Evolutionary conservation across 805 yeast species (phyloP), one percentile per base, ranked within the genome.

Genomic region (Myxozyma sirexii): DNA sequence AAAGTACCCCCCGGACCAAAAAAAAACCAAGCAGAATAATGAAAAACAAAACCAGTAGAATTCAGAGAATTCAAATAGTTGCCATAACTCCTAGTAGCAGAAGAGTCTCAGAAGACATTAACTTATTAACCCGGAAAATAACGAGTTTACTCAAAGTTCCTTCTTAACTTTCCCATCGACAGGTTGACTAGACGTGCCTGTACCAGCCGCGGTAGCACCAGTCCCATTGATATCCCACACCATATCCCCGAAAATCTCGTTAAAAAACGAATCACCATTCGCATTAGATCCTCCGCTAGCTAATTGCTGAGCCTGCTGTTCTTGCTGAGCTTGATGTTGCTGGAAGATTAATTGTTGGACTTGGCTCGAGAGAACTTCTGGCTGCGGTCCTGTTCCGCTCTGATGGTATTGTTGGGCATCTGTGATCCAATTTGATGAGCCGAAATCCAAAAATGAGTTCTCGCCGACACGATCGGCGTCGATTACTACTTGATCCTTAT

Each of bases 381-480:
- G 57, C 17, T 57, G 60, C 26, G 52, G 21, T 8, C 24, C 41
- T n/a, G 42, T 17, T 26, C 42, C 37, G 13, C 26, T 19, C 1
- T 24, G 29, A 15, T 38, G 15, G 17, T 10, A 46, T 26, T 35
- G 51, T 26, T 60, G 62, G 43, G 58, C n/a, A 23, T 60, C 64
- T 6, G 59, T 41, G 17, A 61, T 33, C 66, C 66, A 62, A 31
- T 52, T 59, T 15, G 66, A 29, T 0, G 59, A 46, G 13, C 64
- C 64, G 27, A 62, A 62, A 29, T 62, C 64, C 45, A 62, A 29
- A 19, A 59, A 62, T 17, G 61, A 56, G 49, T 62, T 62, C 38
- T 62, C 66, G n/a, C 66, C 64, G 2, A 62, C 64, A n/a, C 66
- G 57, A 39, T 62, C 62, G 4, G 66, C 56, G 48, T 62, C 64